Conservation (phyloP, 1,139 yeast species). For the Geotrichum aggregatum region DNA sequence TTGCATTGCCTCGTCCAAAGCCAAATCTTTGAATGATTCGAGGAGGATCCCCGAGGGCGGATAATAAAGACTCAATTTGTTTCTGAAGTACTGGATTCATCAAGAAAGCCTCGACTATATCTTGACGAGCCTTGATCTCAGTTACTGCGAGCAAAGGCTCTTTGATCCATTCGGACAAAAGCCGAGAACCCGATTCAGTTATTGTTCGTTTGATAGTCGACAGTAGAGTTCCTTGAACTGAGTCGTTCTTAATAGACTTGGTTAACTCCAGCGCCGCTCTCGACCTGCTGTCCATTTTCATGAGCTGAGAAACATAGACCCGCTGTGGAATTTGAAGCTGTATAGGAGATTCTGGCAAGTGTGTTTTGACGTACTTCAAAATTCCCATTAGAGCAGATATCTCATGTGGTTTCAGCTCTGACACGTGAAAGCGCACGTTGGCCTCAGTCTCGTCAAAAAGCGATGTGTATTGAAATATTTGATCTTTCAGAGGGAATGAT, state of each 20-base stretch:
- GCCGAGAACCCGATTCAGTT: conserved; percentile 76
- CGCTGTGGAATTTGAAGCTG: conserved; percentile 52
- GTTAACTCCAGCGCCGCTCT: conserved; percentile 65
- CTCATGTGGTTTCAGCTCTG: conserved; percentile 5
- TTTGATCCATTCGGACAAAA: conserved; percentile 74
- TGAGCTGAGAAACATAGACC: conserved; percentile 47
- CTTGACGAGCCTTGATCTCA: conserved; percentile 59
- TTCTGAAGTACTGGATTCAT: conserved; percentile 42
- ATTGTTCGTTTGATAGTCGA: conserved; percentile 66
- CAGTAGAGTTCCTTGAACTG: conserved; percentile 64
- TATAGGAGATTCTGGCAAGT: conserved; percentile 49
- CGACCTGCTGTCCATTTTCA: conserved; percentile 82
- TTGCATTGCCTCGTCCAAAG: conserved; percentile 45
- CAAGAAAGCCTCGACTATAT: conserved; percentile 53
- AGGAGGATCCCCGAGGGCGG: conserved; percentile 47
- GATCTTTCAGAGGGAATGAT: conserved; percentile 35
- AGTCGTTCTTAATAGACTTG: conserved; percentile 46
- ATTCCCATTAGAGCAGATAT: conserved; percentile 49
- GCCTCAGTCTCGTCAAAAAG: conserved; percentile 26
- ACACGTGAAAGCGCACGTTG: conserved; percentile 12
- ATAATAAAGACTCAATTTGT: conserved; percentile 33
- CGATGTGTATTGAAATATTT: conserved; percentile 26
- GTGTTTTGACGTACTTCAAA: conserved; percentile 54
- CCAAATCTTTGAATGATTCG: conserved; percentile 52
- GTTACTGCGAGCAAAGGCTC: conserved; percentile 65